Percentiles rank a stretch among this genome's conserved stretches.
Conservation (phyloP, 768 basidiomycete genomes). For the Neoboletus magnificus region DNA sequence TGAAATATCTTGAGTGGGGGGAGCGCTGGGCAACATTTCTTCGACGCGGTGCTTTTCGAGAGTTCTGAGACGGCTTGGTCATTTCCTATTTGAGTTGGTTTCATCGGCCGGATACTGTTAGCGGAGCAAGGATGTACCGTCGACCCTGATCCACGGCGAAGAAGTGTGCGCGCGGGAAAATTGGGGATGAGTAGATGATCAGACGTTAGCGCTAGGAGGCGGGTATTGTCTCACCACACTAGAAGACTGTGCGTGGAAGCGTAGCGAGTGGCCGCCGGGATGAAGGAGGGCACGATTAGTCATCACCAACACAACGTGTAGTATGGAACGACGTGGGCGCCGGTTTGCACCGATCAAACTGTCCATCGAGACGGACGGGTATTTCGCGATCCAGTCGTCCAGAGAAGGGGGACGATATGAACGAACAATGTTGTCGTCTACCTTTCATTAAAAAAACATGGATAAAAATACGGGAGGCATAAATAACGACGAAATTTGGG, state of each 20-base stretch:
- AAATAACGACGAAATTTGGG: conserved; percentile 19
- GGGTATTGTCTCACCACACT: conserved; percentile 3
- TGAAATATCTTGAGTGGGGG: conserved; percentile 27
- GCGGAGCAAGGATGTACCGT: conserved; percentile 15
- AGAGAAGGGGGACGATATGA: not conserved
- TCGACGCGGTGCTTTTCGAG: conserved; percentile 35
- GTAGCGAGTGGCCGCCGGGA: conserved; percentile 23
- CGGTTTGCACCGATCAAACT: conserved; percentile 1
- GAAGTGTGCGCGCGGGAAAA: conserved; percentile 27
- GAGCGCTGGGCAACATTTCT: conserved; percentile 8
- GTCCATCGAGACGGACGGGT: not conserved
- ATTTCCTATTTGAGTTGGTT: conserved; percentile 11
- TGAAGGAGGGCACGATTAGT: conserved; percentile 13
- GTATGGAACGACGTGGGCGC: conserved; percentile 9
- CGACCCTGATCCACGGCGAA: conserved; percentile 32
- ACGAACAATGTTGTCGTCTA: not conserved
- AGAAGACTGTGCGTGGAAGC: conserved; percentile 22
- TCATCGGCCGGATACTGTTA: conserved; percentile 4
- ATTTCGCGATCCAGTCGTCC: not conserved
- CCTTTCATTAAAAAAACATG: not conserved
- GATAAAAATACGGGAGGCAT: conserved; percentile 23
- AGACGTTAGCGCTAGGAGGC: conserved; percentile 4
- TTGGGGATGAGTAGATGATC: conserved; percentile 14
- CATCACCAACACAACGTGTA: conserved; percentile 21
- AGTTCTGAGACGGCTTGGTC: conserved; percentile 11